Conservation (phyloP, 2,329 filamentous ascomycete genomes). For the Beauveria asiatica region DNA sequence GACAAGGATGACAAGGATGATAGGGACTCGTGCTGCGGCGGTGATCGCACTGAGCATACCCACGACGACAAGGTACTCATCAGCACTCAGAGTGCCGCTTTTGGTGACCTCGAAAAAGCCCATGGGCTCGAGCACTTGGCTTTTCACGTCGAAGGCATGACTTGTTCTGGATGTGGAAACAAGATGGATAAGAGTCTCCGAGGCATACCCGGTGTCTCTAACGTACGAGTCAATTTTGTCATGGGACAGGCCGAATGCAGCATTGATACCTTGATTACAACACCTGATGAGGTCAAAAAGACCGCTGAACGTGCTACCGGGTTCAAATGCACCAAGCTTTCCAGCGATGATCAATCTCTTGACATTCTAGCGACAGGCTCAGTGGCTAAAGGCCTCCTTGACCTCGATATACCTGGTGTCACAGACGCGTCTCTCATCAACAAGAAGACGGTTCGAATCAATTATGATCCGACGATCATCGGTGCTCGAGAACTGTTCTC, state of each 20-base stretch:
- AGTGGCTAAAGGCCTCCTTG: slow-evolving; percentile 16
- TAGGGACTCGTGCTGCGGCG: slow-evolving; percentile 13
- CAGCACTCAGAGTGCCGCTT: not conserved
- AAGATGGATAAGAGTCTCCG: slow-evolving; percentile 24
- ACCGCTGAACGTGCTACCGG: slow-evolving; percentile 21
- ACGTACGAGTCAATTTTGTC: slow-evolving; percentile 29
- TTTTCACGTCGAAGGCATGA: slow-evolving; percentile 27
- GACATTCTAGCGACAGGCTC: slow-evolving; percentile 20
- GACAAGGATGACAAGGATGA: slow-evolving; percentile 1
- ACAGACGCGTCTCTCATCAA: slow-evolving; percentile 19
- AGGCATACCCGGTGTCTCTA: slow-evolving; percentile 21
- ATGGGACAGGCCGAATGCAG: slow-evolving; percentile 28
- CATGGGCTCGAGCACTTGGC: slow-evolving; percentile 19
- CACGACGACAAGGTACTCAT: not conserved
- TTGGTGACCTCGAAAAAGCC: slow-evolving; percentile 20
- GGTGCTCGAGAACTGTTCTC: slow-evolving; percentile 24
- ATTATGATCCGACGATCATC: slow-evolving; percentile 26
- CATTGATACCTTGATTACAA: slow-evolving; percentile 18
- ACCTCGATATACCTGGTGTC: slow-evolving; percentile 18
- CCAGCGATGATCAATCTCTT: slow-evolving; percentile 20
- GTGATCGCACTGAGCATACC: slow-evolving; percentile 9
- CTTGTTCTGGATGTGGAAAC: slow-evolving; percentile 28
- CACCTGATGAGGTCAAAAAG: slow-evolving; percentile 21
- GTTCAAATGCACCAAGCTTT: slow-evolving; percentile 21
- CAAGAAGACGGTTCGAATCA: slow-evolving; percentile 23